Evolutionary conservation across 2,329 filamentous ascomycete species (phyloP).

Genomic region (Sporothrix pallida): DNA sequence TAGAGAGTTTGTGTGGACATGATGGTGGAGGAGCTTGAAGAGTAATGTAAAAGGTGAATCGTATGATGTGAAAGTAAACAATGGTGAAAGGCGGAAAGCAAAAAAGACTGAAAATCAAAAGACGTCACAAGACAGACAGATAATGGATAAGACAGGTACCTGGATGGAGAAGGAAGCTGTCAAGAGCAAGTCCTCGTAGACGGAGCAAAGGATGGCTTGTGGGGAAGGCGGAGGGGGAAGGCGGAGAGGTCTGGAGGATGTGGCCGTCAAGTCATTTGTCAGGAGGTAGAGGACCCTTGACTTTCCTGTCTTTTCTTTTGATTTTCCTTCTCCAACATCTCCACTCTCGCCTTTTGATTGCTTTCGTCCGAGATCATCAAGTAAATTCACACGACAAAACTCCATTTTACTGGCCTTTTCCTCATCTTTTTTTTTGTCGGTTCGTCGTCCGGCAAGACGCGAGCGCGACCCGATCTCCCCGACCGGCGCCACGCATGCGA

Average conservation of each 20-base stretch:
- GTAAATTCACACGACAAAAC: not conserved
- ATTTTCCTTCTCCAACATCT: not conserved
- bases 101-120: too few relatives aligned
- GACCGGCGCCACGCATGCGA: conserved; percentile 6
- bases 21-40: too few relatives aligned
- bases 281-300: not conserved
- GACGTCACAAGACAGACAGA: not conserved
- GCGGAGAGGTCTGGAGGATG: not conserved
- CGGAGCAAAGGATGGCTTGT: not conserved
- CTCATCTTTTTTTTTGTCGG: not conserved
- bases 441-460: not conserved
- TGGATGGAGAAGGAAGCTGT: too few relatives aligned
- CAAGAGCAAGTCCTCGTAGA: not conserved
- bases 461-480: conserved; percentile 23
- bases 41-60: not conserved
- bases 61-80: not conserved
- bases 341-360: not conserved
- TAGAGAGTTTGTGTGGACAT: conserved; percentile 45
- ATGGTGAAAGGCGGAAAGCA: not conserved
- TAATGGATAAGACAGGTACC: not conserved
- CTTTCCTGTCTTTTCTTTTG: not conserved
- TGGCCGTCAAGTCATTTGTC: not conserved
- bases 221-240: not conserved
- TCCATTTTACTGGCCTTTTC: not conserved
- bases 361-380: not conserved